Evolutionary conservation across 129 eudicot species (phyloP), one percentile per base, ranked within the genome.

Genomic region (Flaveria robusta): DNA sequence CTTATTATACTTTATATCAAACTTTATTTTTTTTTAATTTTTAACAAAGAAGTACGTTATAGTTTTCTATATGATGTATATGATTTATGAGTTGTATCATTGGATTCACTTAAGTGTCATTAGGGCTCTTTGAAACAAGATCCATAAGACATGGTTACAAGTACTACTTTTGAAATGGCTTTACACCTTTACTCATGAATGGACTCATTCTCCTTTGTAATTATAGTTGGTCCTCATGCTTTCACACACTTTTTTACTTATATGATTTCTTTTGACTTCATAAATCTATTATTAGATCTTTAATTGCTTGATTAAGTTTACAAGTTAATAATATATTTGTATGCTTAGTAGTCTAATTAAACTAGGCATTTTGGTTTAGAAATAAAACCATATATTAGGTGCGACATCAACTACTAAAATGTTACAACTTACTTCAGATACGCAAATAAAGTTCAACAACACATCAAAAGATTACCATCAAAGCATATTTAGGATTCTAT

Each of bases 101-200:
- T 66, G 79, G 83, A 80, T 74, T 43, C 74, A 68, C 9, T 74
- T 74, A 11, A 75, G 74, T 73, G 70, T 80, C 26, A 42, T n/a
- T 52, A 66, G 79, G 60, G 29, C 18, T 31, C 68, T 29, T 74
- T 4, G 79, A 80, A 80, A 75, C 84, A 56, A 55, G 84, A 80
- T 80, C 84, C 80, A 74, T 15, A 55, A 56, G 74, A 80, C 79
- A 66, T 74, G 75, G 66, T 74, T 19, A 68, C 83, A 80, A 80
- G 43, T 50, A 79, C 20, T 67, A 54, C 79, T 80, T 80, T 80
- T 56, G 45, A 66, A 80, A 55, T 66, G 55, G 54, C 80, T 80
- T 74, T 80, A 66, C 84, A 80, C 78, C 84, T 74, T 80, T 80
- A 80, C 84, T 80, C 49, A 80, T 73, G 84, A 80, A 80, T 80